Evolutionary conservation across 1,284 basidiomycete genomes (phyloP), one percentile per base, ranked within the genome.

Genomic region (Termitomyces sp.): DNA sequence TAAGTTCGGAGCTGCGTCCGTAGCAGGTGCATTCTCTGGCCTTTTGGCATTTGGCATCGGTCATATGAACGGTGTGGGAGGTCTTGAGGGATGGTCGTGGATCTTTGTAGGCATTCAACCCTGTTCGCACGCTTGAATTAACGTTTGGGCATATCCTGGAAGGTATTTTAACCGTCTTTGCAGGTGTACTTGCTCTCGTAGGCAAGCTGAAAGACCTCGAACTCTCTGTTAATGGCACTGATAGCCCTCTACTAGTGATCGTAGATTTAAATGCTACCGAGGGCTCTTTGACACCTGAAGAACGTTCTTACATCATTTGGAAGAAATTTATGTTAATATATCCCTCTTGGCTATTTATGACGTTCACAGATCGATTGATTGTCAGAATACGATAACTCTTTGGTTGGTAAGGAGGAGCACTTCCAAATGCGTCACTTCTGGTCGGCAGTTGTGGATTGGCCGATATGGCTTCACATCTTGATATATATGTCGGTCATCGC

Each of bases 371-470:
- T 47, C 48, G 15, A 45, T 13, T 15, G 24, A 36, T 36, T 1
- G 30, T 3, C 42, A 84, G 82, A 83, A 63, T 83, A 81, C 54
- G 83, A 86, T 62, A 82, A 81, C 58, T 84, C 83, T 0, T 77
- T 76, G 2, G 83, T 84, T 0, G 84, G 82, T 1, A 86, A 88
- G 62, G 84, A 83, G 55, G 83, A 87, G 53, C 70, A 73, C 38
- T 85, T 85, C 58, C 72, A 76, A 13, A 56, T 73, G 53, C 70
- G 78, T 2, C 82, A 87, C 62, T 61, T 88, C 30, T 67, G 71
- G 65, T 71, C 77, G 19, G 82, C 83, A 0, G 61, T 87, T 26
- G 63, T 62, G 0, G 85, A 87, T 61, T 89, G 86, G 86, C 86
- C 90, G 69, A 73, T 82, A 50, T 55, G 62, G 50, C 21, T 59